These are phyloP conservation scores for Tanacetum coccineum DNA, from an alignment of 129 eudicot genomes.

Conservation along the genomic window DNA sequence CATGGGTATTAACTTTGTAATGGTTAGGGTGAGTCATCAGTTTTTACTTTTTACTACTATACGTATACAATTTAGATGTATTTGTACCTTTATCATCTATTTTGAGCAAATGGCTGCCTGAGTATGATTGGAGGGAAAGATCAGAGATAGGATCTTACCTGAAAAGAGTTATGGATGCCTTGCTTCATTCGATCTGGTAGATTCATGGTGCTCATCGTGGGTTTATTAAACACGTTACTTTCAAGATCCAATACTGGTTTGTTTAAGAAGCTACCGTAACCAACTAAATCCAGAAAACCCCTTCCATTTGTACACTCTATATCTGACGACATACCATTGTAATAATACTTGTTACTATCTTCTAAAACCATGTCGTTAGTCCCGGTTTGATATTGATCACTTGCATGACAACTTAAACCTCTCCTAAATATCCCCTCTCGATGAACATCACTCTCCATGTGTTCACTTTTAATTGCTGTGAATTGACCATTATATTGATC, in stretches of 20 bases:
- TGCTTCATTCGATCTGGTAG: constrained; percentile 39
- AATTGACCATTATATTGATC: constrained; percentile 31
- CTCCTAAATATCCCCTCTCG: constrained; percentile 27
- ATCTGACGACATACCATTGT: constrained; percentile 29
- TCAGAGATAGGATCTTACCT: constrained; percentile 23
- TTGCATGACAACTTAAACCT: constrained; percentile 21
- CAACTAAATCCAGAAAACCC: constrained; percentile 41
- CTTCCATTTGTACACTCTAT: constrained; percentile 32
- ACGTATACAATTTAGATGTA: not conserved
- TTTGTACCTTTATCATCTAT: not conserved
- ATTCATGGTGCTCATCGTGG: constrained; percentile 30
- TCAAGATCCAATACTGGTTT: constrained; percentile 30
- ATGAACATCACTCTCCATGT: constrained; percentile 16
- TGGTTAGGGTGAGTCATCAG: too few species aligned
- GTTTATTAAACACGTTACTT: constrained; percentile 28
- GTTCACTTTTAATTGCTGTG: constrained; percentile 38
- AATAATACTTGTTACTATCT: constrained; percentile 35
- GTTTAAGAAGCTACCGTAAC: constrained; percentile 33
- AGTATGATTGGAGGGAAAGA: not conserved
- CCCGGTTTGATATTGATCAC: constrained; percentile 35
- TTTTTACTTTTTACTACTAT: too few species aligned
- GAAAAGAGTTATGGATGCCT: constrained; percentile 35
- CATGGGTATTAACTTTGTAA: too few species aligned
- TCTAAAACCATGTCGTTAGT: constrained; percentile 22
- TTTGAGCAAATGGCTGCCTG: not conserved